Evolutionary conservation across 2,329 filamentous ascomycete genomes (phyloP), one percentile per base, ranked within the genome.

Genomic region (Biscogniauxia marginata): DNA sequence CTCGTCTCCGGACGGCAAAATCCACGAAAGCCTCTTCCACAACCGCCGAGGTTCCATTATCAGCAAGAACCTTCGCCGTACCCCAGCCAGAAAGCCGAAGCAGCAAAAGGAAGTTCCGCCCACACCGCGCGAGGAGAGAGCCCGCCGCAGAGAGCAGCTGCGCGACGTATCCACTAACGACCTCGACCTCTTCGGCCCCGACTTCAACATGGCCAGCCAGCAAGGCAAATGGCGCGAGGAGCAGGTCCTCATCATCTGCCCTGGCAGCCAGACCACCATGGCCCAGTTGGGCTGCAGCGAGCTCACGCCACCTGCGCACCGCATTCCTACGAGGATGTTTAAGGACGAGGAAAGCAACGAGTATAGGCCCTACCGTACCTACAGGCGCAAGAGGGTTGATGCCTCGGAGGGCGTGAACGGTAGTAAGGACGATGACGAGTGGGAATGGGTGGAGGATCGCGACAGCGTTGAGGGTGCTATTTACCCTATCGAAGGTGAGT

Each of bases 291-390:
- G 93, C 51, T 88, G 95, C 66, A 87, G 86, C 66, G 93, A 97
- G 78, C 88, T 98, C 73, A 96, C 93, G 34, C 93, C 92, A 46
- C 91, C 95, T n/a, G 83, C 87, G 60, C 84, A 90, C 72, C 90
- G 92, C 64, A 84, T 98, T 64, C 86, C 90, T 25, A 97, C 93
- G 74, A 89, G 95, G 77, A 96, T 99, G 92, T 99, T 98, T 52
- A 85, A 87, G 64, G 92, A 96, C 69, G 82, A 84, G 53, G 90
- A 91, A 56, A 86, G 89, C 70, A 92, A 85, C 70, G 89, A 93
- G 25, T 86, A 81, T 77, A 73, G 79, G 68, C 92, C 93, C 1
- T 89, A 91, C 67, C 88, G 90, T 68, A 89, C 95, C 22, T 89
- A 86, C 53, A 87, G 80, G 75, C 80, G 80, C 64, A 83, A 77